phyloP scores from a whole-genome alignment of 208 protist genomes.

The Leishmania aethiopica region DNA sequence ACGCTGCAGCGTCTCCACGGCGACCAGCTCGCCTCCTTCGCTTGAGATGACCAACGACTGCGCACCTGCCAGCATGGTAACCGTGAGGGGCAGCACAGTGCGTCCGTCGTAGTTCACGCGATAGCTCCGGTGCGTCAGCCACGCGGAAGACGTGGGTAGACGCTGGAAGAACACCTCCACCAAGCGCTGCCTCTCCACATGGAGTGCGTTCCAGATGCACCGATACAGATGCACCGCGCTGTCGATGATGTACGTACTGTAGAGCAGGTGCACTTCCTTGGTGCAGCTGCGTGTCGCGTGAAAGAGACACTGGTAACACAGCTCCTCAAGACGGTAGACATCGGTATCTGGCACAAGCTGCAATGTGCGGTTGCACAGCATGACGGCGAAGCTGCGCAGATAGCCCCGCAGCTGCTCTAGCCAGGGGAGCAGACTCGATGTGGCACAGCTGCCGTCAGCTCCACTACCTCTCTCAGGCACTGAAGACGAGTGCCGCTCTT shows the following conservation, averaged over 20 bases:
- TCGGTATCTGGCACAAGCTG: constrained; percentile 55
- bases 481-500: not conserved
- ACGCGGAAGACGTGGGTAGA: constrained; percentile 43
- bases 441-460: not conserved
- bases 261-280: constrained; percentile 41
- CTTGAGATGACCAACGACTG: constrained; percentile 49
- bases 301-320: constrained; percentile 71
- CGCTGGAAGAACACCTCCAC: constrained; percentile 58
- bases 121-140: constrained; percentile 40
- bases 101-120: constrained; percentile 38
- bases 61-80: constrained; percentile 67
- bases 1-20: constrained; percentile 45
- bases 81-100: constrained; percentile 61
- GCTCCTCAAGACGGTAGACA: constrained; percentile 73
- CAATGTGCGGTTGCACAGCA: constrained; percentile 46
- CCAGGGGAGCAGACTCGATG: constrained; percentile 28
- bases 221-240: constrained; percentile 59
- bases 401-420: constrained; percentile 65
- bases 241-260: constrained; percentile 64
- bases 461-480: not conserved
- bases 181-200: constrained; percentile 41
- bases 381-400: constrained; percentile 41
- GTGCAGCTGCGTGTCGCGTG: constrained; percentile 31
- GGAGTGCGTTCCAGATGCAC: constrained; percentile 72
- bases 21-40: constrained; percentile 16